Base-by-base conservation (phyloP, 371 early-diverging fungal genomes). In the Mucor circinelloides region DNA sequence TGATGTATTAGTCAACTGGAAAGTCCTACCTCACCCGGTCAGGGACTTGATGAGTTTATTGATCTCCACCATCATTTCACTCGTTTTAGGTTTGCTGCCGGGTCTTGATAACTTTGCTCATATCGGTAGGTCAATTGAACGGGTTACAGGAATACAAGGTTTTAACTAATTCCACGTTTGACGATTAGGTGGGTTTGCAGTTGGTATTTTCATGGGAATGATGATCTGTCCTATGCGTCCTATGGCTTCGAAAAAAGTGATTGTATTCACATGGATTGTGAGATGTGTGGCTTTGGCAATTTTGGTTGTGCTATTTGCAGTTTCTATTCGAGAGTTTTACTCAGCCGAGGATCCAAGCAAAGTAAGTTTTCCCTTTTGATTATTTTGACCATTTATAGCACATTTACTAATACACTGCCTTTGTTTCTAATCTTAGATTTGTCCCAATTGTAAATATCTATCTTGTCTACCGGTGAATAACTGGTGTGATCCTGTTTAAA, bases 1-100 rank as follows among this genome's bases (percentile, higher is more conserved):
- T 42, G 95, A 97, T 67, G 82, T 94, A 7, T 27, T 95, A 25
- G 87, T 91, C 60, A 90, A 93, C 76, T 95, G 95, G 95, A 83
- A 79, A 12, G 61, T 89, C 0, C 80, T 94, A 46, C 66, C 76
- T 12, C 73, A 85, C 15, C 96, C 95, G 6, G 76, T 82, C 63
- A 76, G 82, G 56, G 92, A 94, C 68, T 83, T 95, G 46, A 69
- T 87, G 68, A 90, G 91, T 64, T 73, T 94, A n/a, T 34, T 89
- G 6, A 25, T 90, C 10, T 78, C 85, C 48, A 86, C 92, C 21
- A 23, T 90, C 6, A 57, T 93, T 38, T 88, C 90, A 5, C 84
- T 94, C 63, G 80, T 81, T 1, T 66, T 95, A 30, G 94, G 96
- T 0, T 80, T 90, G 50, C 59, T 94, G 8, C 94, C 94, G 0